Percentiles rank a stretch among this genome's conserved stretches.
These are phyloP conservation scores for Pichia deserticola DNA, from an alignment of 805 yeast species.

Conservation along the genomic window DNA sequence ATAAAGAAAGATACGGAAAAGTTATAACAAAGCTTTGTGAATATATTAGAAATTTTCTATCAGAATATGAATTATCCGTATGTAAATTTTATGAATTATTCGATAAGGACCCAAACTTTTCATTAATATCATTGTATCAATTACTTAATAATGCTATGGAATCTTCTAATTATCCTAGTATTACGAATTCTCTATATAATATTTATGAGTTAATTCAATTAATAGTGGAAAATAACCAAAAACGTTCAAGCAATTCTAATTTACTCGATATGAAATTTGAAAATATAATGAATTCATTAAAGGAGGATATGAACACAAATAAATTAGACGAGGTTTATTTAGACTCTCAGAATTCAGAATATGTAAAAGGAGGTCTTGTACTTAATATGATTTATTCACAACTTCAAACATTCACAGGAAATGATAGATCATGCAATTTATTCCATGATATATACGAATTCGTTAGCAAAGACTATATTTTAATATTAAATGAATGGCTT, in stretches of 20 bases:
- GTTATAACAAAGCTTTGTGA: slow-evolving; percentile 68
- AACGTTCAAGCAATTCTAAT: slow-evolving; percentile 29
- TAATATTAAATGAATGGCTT: slow-evolving; percentile 75
- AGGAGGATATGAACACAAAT: slow-evolving; percentile 26
- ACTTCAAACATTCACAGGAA: slow-evolving; percentile 58
- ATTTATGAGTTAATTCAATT: slow-evolving; percentile 45
- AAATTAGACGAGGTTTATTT: slow-evolving; percentile 42
- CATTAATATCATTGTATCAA: slow-evolving; percentile 54
- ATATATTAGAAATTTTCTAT: slow-evolving; percentile 42
- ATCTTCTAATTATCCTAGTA: slow-evolving; percentile 11
- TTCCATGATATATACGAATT: slow-evolving; percentile 45
- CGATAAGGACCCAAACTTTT: slow-evolving; percentile 40
- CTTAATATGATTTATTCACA: slow-evolving; percentile 54
- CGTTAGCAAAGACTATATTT: slow-evolving; percentile 56
- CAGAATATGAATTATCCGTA: slow-evolving; percentile 27
- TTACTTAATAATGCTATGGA: slow-evolving; percentile 26
- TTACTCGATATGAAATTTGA: slow-evolving; percentile 23
- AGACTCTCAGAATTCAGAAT: slow-evolving; percentile 43
- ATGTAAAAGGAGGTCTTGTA: slow-evolving; percentile 74
- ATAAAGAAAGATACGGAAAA: slow-evolving; percentile 52
- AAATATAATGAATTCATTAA: slow-evolving; percentile 29
- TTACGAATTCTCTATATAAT: slow-evolving; percentile 38
- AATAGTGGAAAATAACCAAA: slow-evolving; percentile 43
- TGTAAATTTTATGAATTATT: slow-evolving; percentile 48
- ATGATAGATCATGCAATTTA: slow-evolving; percentile 45